Conservation (phyloP, 2,329 filamentous ascomycete species). For the Fusarium mundagurra region DNA sequence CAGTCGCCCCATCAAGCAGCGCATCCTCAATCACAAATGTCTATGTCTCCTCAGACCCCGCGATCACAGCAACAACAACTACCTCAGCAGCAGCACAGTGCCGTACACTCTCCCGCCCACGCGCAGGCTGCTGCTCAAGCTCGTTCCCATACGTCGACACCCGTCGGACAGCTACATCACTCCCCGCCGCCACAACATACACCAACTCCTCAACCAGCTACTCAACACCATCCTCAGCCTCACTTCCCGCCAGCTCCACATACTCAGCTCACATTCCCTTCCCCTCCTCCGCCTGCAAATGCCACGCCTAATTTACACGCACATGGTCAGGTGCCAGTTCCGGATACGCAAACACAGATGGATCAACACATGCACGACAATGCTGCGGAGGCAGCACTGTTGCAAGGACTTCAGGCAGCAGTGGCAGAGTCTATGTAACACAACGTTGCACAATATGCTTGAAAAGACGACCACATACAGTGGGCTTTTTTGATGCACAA, state of each 20-base stretch:
- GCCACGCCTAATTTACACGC: constrained; percentile 38
- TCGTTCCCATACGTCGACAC: constrained; percentile 42
- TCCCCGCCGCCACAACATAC: constrained; percentile 39
- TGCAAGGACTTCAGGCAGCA: constrained; percentile 50
- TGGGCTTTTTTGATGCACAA: neutral
- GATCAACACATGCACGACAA: constrained; percentile 45
- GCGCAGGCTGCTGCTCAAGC: constrained; percentile 33
- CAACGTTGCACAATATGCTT: neutral
- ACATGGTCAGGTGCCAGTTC: constrained; percentile 31
- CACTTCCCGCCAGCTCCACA: constrained; percentile 28
- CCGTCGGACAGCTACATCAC: constrained; percentile 40
- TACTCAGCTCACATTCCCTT: constrained; percentile 34
- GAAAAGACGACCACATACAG: neutral
- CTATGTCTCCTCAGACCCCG: constrained; percentile 44
- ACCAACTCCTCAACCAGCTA: constrained; percentile 36
- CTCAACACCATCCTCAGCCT: constrained; percentile 23
- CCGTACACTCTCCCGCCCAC: constrained; percentile 38
- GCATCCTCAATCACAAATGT: constrained; percentile 42
- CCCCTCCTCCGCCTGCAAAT: constrained; percentile 22
- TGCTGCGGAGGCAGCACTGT: constrained; percentile 47
- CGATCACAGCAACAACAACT: constrained; percentile 37
- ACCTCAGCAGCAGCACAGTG: constrained; percentile 28
- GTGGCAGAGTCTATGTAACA: constrained; percentile 43
- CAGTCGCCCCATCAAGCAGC: constrained; percentile 41
- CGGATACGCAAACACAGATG: constrained; percentile 30